Evolutionary conservation across 164 flowering plant genomes (phyloP).

Genomic region (Kingdonia uniflora): DNA sequence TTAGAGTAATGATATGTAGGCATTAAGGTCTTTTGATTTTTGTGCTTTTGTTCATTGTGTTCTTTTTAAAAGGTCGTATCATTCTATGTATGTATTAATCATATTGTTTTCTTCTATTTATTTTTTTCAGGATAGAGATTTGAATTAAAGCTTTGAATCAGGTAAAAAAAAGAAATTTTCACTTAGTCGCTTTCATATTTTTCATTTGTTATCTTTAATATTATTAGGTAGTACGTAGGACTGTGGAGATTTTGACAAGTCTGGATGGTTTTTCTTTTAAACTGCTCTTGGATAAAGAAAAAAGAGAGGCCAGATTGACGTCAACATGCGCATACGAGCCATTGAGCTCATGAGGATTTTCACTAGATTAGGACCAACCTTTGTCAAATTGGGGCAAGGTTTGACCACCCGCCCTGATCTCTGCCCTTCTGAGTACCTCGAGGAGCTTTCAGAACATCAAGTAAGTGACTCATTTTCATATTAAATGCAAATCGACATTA

Average conservation of each 20-base stretch:
- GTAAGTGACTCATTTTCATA: conserved; percentile 20
- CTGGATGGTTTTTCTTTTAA: conserved; percentile 60
- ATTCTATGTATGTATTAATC: no score
- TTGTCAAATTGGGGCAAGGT: conserved; percentile 94
- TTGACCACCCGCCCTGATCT: conserved; percentile 90
- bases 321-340: conserved; percentile 55
- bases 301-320: conserved; percentile 43
- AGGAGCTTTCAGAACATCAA: conserved; percentile 86
- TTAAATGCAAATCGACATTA: no score
- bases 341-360: conserved; percentile 43
- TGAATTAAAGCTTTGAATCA: no score
- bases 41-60: no score
- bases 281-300: conserved; percentile 54
- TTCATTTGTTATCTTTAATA: not conserved
- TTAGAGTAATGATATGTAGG: no score
- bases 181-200: no score
- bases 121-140: no score
- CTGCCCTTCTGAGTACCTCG: conserved; percentile 92
- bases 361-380: conserved; percentile 85
- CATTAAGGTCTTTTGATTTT: no score
- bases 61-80: no score
- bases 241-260: conserved; percentile 44
- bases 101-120: no score
- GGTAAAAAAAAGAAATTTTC: no score
- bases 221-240: conserved; percentile 48